Evolutionary conservation across 768 basidiomycete genomes (phyloP).

Genomic region (Suillus plorans): DNA sequence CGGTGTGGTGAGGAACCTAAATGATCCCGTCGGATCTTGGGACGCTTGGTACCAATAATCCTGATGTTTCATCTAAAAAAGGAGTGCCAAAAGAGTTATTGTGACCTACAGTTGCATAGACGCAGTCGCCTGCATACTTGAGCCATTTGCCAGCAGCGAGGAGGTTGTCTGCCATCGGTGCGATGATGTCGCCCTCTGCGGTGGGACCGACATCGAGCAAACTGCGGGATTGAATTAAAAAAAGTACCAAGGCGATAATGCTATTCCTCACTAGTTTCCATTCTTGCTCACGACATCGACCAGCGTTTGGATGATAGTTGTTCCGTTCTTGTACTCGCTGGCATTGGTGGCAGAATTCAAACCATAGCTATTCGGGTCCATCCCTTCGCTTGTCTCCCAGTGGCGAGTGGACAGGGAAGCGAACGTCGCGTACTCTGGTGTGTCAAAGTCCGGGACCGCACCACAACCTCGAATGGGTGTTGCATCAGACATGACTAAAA

Average conservation of each 20-base stretch:
- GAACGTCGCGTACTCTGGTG: conserved; percentile 53
- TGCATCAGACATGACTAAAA: not conserved
- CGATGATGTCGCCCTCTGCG: conserved; percentile 53
- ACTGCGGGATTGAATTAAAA: conserved; percentile 22
- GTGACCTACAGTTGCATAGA: conserved; percentile 50
- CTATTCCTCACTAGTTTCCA: conserved; percentile 51
- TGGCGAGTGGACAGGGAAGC: conserved; percentile 43
- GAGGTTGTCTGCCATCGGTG: conserved; percentile 46
- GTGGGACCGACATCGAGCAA: conserved; percentile 56
- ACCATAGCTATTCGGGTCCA: conserved; percentile 56
- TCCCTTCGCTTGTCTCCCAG: conserved; percentile 62
- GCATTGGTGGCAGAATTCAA: conserved; percentile 42
- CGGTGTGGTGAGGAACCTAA: conserved; percentile 50
- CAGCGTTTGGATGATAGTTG: conserved; percentile 48
- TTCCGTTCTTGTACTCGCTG: conserved; percentile 47
- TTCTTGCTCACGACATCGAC: conserved; percentile 63
- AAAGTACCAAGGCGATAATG: not conserved
- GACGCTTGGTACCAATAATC: conserved; percentile 49
- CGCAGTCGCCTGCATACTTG: conserved; percentile 46
- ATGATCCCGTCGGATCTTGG: conserved; percentile 34
- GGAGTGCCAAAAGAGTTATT: not conserved
- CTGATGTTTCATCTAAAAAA: conserved; percentile 21
- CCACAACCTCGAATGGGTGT: conserved; percentile 39
- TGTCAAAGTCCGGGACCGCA: conserved; percentile 51
- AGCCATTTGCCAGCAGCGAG: conserved; percentile 55